Evolutionary conservation across 2,329 filamentous ascomycete genomes (phyloP), one percentile per base, ranked within the genome.

Genomic region (Fusarium pilosicola): DNA sequence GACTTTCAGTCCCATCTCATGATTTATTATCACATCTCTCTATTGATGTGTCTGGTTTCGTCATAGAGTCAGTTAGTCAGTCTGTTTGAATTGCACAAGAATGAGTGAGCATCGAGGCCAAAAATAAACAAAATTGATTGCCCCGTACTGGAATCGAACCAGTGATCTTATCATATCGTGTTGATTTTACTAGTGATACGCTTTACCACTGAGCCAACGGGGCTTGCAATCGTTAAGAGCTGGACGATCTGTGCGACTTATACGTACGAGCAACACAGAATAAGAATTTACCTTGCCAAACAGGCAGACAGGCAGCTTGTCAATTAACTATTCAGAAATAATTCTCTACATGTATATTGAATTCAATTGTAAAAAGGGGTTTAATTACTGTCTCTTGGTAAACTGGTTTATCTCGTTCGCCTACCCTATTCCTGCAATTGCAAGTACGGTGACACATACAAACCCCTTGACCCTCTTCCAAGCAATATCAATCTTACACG

Each of bases 111-210:
- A 24, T 51, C 15, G 7, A 20, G 54, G 22, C 12, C 39, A 59
- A 38, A 59, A 49, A n/a, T n/a, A n/a, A 38, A 6, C 2, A 6
- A 30, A 22, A 0, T 3, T 9, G 5, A 5, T 15, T 59, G 56
- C 56, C 56, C 56, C 56, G 56, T 59, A 59, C 42, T 59, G 44
- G 56, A 59, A 59, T 59, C 56, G 42, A 59, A 59, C 56, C 56
- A 59, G 44, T 59, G 56, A 59, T 59, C 56, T 59, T 59, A 59
- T 59, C 56, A 59, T 59, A 8, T 59, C 34, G 24, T 20, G 20
- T 9, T 36, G n/a, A 30, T 24, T 65, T 65, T 65, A 57, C 60
- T 65, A 65, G 63, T 42, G 63, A 65, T 65, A 55, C 46, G 46
- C 63, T 65, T 57, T 57, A 57, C 41, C 48, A 65, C 41, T 57